Percentiles rank a stretch among this genome's conserved stretches.
These are phyloP conservation scores for Wallacemonas rigidus DNA, from an alignment of 208 protist genomes.

Conservation along the genomic window DNA sequence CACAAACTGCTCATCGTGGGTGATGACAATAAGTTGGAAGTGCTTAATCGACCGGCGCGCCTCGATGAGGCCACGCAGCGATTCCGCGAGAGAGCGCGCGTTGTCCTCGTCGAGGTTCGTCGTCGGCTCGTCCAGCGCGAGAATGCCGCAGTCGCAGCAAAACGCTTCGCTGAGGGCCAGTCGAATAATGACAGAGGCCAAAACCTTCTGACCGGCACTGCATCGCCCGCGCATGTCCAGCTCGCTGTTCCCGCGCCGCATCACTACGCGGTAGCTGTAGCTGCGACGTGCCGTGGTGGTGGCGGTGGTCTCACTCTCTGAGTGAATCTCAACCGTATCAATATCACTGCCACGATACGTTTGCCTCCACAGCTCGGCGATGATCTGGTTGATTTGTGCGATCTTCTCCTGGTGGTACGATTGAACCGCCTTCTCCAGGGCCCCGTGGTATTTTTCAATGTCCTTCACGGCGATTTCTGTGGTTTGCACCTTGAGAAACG, in stretches of 20 bases:
- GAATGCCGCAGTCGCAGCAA: conserved; percentile 98
- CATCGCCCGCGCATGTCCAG: conserved; percentile 99
- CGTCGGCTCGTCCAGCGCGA: conserved; percentile 99
- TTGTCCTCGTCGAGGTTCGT: conserved; percentile 99
- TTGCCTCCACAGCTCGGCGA: conserved; percentile 97
- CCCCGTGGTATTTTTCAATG: conserved; percentile 90
- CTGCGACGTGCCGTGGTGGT: conserved; percentile 66
- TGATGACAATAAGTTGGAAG: conserved; percentile 99
- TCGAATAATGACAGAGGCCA: conserved; percentile 99
- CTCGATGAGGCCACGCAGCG: conserved; percentile 85
- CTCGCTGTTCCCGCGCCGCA: conserved; percentile 93
- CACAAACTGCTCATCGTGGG: conserved; percentile 99
- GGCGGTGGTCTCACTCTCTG: conserved; percentile 84
- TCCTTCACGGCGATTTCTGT: conserved; percentile 88
- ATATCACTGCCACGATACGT: conserved; percentile 99
- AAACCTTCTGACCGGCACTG: conserved; percentile 97
- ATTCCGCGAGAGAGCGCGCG: conserved; percentile 77
- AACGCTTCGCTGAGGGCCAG: conserved; percentile 99
- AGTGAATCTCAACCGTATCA: conserved; percentile 97
- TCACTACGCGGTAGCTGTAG: conserved; percentile 95
- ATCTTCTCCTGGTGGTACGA: conserved; percentile 98
- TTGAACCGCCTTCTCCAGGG: conserved; percentile 96
- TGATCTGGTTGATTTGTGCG: conserved; percentile 98
- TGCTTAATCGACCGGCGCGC: conserved; percentile 74
- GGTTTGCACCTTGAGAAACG: conserved; percentile 89